Percentiles rank a stretch among this genome's conserved stretches.
Conservation (phyloP, 331 rosid species). For the Acacia concinna region DNA sequence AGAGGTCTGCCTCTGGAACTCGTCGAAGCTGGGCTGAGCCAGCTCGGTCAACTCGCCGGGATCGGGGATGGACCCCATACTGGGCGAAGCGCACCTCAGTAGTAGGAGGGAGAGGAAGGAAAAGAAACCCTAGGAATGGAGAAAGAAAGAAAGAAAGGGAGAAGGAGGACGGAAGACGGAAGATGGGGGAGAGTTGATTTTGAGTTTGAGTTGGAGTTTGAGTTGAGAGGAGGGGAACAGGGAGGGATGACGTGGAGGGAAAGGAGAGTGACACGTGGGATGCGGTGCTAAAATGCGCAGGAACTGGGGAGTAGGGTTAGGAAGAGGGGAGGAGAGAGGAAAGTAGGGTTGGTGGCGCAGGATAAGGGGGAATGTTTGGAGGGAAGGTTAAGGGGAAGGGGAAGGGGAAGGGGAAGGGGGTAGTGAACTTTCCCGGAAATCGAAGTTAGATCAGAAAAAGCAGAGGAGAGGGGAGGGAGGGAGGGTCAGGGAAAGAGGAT, state of each 20-base stretch:
- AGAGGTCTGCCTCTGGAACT: constrained; percentile 91
- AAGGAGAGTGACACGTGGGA: constrained; percentile 53
- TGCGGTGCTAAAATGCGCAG: constrained; percentile 52
- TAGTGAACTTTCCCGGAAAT: constrained; percentile 66
- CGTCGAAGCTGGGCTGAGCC: constrained; percentile 81
- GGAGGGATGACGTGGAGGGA: constrained; percentile 49
- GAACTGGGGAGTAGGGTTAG: background rate
- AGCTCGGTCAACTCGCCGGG: constrained; percentile 91
- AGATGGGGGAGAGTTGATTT: background rate
- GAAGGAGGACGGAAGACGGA: too few relatives aligned
- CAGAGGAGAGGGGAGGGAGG: background rate
- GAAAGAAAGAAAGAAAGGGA: background rate
- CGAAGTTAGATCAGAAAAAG: constrained; percentile 54
- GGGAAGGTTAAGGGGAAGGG: background rate
- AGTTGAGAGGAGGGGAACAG: background rate
- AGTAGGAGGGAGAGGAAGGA: background rate
- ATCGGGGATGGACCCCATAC: constrained; percentile 97
- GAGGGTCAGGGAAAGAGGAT: constrained; percentile 7
- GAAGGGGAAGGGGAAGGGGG: background rate
- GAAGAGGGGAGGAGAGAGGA: background rate
- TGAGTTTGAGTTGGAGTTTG: too few relatives aligned
- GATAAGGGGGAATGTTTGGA: constrained; percentile 44
- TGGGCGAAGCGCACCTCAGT: constrained; percentile 10
- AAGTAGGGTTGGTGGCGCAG: constrained; percentile 34
- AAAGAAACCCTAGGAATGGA: constrained; percentile 53